Conservation (phyloP, 306 rosid genomes). For the Casuarina equisetifolia region DNA sequence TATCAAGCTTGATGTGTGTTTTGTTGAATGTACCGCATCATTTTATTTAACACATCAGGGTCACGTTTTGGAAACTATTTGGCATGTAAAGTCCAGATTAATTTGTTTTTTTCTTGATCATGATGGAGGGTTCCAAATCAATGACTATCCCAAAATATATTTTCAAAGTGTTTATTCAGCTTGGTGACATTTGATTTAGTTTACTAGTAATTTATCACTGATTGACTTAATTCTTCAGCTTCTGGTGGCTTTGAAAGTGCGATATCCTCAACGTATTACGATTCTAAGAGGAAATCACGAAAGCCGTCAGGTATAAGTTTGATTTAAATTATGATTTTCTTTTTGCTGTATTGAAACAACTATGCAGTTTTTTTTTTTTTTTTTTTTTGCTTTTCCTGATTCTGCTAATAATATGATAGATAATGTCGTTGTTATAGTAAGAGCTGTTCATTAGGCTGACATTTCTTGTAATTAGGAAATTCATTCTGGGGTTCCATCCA, state of each 20-base stretch:
- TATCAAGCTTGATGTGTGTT: background rate
- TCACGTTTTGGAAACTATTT: background rate
- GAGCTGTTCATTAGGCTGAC: constrained; percentile 2
- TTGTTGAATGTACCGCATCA: background rate
- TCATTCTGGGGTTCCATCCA: background rate
- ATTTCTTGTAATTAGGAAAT: constrained; percentile 4
- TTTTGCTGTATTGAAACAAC: background rate
- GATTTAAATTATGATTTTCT: constrained; percentile 1
- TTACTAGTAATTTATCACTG: constrained; percentile 23
- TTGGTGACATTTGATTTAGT: constrained; percentile 20
- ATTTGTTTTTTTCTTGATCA: background rate
- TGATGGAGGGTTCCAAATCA: background rate
- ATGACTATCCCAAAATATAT: background rate
- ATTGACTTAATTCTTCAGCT: constrained; percentile 54
- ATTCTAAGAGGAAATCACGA: constrained; percentile 98
- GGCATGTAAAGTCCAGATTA: no score
- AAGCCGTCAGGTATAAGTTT: constrained; percentile 87
- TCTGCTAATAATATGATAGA: constrained; percentile 1
- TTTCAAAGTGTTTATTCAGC: constrained; percentile 10
- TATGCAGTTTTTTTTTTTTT: background rate
- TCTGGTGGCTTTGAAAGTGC: constrained; percentile 93
- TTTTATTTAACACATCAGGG: background rate
- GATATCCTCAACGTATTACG: constrained; percentile 86
- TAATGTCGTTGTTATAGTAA: constrained; percentile 2
- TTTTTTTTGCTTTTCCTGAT: no score